Evolutionary conservation across 176 grass and related monocot species (phyloP).

Genomic region (Echinochloa phyllopogon): DNA sequence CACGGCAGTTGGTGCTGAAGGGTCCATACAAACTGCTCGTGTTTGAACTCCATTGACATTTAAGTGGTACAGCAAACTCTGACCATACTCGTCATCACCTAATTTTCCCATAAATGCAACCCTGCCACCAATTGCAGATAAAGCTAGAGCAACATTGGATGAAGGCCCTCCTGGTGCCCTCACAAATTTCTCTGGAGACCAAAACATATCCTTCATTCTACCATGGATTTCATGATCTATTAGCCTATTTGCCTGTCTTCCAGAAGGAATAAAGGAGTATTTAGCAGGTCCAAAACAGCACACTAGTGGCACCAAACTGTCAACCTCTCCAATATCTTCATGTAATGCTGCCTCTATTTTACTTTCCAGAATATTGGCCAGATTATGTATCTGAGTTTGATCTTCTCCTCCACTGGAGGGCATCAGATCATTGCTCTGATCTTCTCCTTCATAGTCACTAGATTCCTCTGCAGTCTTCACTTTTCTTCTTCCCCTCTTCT

Average conservation of each 20-base stretch:
- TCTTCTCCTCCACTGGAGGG: constrained; percentile 12
- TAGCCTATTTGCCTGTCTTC: constrained; percentile 70
- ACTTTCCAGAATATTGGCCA: constrained; percentile 29
- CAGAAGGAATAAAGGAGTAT: constrained; percentile 80
- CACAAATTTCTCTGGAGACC: constrained; percentile 71
- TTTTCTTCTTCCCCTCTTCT: constrained; percentile 67
- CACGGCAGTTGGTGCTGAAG: constrained; percentile 58
- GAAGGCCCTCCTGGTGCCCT: constrained; percentile 83
- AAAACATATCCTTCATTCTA: constrained; percentile 71
- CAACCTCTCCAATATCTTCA: constrained; percentile 53
- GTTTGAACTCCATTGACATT: constrained; percentile 74
- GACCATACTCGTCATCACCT: constrained; percentile 77
- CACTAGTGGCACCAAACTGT: constrained; percentile 64
- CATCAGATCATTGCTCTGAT: constrained; percentile 27
- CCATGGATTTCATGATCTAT: constrained; percentile 81
- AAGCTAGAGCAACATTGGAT: constrained; percentile 74
- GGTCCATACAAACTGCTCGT: constrained; percentile 54
- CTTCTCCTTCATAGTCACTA: constrained; percentile 19
- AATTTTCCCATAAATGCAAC: constrained; percentile 92
- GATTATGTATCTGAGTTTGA: not conserved
- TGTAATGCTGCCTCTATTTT: constrained; percentile 48
- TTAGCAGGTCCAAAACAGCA: constrained; percentile 87
- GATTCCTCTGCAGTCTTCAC: constrained; percentile 37
- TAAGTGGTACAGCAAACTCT: constrained; percentile 65
- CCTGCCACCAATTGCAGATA: constrained; percentile 67